Conservation (phyloP, 345 rosid species). For the Euphorbia peplus region DNA sequence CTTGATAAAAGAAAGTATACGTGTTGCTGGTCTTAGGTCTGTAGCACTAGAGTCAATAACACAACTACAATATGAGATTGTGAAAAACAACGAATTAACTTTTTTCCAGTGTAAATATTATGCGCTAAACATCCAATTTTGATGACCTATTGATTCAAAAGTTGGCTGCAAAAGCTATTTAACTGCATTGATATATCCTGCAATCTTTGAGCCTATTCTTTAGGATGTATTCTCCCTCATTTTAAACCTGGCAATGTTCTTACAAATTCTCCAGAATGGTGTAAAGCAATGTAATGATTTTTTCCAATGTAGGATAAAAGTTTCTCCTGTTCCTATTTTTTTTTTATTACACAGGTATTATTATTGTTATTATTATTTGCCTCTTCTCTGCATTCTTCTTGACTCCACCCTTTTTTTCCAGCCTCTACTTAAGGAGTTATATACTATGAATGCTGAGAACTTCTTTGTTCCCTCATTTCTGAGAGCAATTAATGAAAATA, state of each 20-base stretch:
- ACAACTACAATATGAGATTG: too few relatives aligned
- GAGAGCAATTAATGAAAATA: slow-evolving; percentile 50
- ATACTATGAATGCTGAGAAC: slow-evolving; percentile 43
- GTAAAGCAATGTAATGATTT: not conserved
- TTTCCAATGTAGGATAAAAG: not conserved
- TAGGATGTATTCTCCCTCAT: not conserved
- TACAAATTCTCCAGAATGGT: not conserved
- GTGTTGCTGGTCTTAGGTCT: too few relatives aligned
- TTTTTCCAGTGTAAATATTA: too few relatives aligned
- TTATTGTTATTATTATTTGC: not conserved
- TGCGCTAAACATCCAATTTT: too few relatives aligned
- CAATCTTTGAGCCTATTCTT: not conserved
- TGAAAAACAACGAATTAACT: too few relatives aligned
- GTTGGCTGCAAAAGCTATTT: not conserved
- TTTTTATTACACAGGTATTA: not conserved
- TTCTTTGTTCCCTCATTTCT: slow-evolving; percentile 81
- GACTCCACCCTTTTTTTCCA: slow-evolving; percentile 24
- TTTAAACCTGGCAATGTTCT: not conserved
- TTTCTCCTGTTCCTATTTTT: not conserved
- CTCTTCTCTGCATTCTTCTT: not conserved
- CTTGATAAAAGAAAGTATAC: too few relatives aligned
- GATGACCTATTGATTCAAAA: not conserved
- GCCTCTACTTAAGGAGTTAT: slow-evolving; percentile 67
- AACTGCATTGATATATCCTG: not conserved
- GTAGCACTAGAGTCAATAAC: too few relatives aligned